phyloP scores from a whole-genome alignment of 108 stramenopile species.

The Nitzschia sp. region DNA sequence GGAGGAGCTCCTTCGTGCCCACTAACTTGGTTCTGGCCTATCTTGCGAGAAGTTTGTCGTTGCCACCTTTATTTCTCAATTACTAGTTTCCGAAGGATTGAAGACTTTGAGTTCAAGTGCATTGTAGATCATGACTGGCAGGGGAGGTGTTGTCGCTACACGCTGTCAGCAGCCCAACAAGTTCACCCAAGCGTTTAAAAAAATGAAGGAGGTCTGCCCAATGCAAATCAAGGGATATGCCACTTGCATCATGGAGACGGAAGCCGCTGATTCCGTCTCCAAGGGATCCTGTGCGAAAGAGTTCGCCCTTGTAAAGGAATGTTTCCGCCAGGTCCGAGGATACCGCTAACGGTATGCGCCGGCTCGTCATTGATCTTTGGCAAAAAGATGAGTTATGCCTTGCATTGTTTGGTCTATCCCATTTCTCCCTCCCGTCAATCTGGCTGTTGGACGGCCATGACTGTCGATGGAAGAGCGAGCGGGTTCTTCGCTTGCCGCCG shows the following conservation, averaged over 20 bases:
- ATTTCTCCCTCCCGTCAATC: not conserved
- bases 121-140: too few relatives aligned
- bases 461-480: not conserved
- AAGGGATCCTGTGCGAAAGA: conserved; percentile 35
- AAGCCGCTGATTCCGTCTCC: conserved; percentile 19
- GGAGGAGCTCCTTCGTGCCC: too few relatives aligned
- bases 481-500: not conserved
- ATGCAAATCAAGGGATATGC: conserved; percentile 32
- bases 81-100: too few relatives aligned
- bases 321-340: conserved; percentile 35
- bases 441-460: not conserved
- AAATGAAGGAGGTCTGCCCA: conserved; percentile 54
- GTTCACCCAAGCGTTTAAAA: conserved; percentile 32
- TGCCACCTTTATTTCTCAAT: too few relatives aligned
- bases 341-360: not conserved
- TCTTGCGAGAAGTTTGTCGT: too few relatives aligned
- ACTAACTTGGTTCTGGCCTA: too few relatives aligned
- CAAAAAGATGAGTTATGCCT: too few relatives aligned
- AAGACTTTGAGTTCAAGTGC: too few relatives aligned
- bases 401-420: too few relatives aligned
- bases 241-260: conserved; percentile 27
- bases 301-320: conserved; percentile 46
- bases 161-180: conserved; percentile 36
- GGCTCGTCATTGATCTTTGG: too few relatives aligned
- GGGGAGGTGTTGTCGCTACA: too few relatives aligned